Evolutionary conservation across 2,329 filamentous ascomycete species (phyloP).

Genomic region (Stemphylium lycopersici): DNA sequence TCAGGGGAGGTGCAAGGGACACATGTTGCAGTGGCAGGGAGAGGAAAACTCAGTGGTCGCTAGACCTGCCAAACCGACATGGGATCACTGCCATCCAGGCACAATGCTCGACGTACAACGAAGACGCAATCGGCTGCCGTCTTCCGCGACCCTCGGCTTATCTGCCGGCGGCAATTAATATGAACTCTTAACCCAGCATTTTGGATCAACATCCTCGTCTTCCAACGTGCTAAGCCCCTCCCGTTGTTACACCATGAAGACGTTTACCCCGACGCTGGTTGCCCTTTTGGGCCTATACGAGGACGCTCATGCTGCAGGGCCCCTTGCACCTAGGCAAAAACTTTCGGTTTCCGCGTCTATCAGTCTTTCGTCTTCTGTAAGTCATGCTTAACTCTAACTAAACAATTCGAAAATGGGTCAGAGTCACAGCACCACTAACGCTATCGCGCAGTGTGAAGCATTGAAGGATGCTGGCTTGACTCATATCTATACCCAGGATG

Average conservation of each 20-base stretch:
- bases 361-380: constrained; percentile 11
- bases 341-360: not conserved
- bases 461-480: constrained; percentile 22
- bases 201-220: constrained; percentile 7
- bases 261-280: constrained; percentile 5
- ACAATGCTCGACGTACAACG: not conserved
- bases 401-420: not conserved
- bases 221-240: constrained; percentile 8
- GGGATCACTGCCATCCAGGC: not conserved
- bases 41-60: not conserved
- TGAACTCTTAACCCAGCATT: not conserved
- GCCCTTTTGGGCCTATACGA: constrained; percentile 7
- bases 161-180: constrained; percentile 5
- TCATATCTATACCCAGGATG: constrained; percentile 19
- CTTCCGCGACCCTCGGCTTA: not conserved
- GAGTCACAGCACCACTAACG: constrained; percentile 12
- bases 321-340: not conserved
- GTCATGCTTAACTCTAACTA: not conserved
- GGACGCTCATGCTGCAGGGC: not conserved
- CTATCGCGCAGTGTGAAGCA: constrained; percentile 22
- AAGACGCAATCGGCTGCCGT: not conserved
- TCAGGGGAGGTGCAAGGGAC: not conserved
- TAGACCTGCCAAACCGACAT: not conserved
- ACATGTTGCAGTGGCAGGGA: not conserved
- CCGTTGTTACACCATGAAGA: constrained; percentile 13